Percentiles rank a stretch among this genome's conserved stretches.
These are phyloP conservation scores for Guadua angustifolia DNA, from an alignment of 176 grass and related monocot genomes.

Conservation along the genomic window DNA sequence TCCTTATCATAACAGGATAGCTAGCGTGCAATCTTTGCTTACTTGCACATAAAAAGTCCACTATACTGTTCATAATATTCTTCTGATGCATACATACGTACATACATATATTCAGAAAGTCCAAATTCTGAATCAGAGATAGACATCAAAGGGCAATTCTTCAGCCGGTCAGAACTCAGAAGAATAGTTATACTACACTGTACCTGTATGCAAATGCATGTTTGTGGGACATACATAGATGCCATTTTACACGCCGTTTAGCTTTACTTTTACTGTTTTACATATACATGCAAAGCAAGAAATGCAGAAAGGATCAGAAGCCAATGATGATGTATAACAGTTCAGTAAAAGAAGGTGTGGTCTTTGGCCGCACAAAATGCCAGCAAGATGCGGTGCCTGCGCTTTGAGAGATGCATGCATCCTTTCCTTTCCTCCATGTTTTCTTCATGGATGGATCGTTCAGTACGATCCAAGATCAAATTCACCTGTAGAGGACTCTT, in stretches of 20 bases:
- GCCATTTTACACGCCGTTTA: too few relatives aligned
- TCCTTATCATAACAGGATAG: neutral
- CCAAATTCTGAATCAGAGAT: neutral
- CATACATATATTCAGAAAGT: neutral
- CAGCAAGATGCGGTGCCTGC: neutral
- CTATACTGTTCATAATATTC: neutral
- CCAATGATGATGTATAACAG: neutral
- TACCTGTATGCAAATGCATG: neutral
- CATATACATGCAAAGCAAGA: neutral
- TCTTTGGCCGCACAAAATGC: neutral
- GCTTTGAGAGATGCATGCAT: conserved; percentile 30
- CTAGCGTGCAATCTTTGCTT: neutral
- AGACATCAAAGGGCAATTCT: neutral
- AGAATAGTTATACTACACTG: neutral
- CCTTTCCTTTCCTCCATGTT: neutral
- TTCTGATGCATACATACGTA: neutral
- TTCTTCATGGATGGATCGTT: neutral
- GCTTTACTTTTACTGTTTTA: too few relatives aligned
- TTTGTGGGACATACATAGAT: neutral
- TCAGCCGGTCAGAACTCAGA: neutral
- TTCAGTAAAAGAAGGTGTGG: neutral
- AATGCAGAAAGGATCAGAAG: neutral
- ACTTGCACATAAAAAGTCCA: neutral
- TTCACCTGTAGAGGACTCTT: neutral
- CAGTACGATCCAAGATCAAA: neutral